A percentile compares a stretch with the other conserved stretches of the same genome.
Conservation (phyloP, 805 yeast species). For the Metschnikowia santaceciliae region DNA sequence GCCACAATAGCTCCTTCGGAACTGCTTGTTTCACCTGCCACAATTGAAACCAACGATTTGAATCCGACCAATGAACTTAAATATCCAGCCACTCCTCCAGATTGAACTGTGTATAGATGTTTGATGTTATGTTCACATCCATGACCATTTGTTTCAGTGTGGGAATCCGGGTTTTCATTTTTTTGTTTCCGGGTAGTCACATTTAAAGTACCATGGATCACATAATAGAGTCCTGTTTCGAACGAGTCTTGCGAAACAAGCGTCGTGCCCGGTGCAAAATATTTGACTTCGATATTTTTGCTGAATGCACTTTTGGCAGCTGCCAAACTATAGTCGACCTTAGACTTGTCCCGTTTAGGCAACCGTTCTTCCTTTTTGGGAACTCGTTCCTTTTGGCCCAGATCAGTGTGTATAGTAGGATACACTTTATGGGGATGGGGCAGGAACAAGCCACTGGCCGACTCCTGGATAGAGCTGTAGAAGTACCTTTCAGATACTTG, state of each 20-base stretch:
- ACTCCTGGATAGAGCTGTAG: conserved; percentile 20
- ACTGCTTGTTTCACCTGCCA: background rate
- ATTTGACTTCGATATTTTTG: conserved; percentile 53
- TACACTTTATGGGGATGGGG: conserved; percentile 23
- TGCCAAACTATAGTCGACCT: conserved; percentile 38
- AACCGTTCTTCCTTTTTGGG: background rate
- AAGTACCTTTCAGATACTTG: conserved; percentile 12
- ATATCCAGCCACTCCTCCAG: conserved; percentile 88
- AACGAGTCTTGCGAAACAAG: conserved; percentile 62
- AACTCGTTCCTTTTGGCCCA: background rate
- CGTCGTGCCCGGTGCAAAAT: conserved; percentile 48
- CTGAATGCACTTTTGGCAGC: conserved; percentile 56
- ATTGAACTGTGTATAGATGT: conserved; percentile 52
- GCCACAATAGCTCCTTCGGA: conserved; percentile 54
- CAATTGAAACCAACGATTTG: conserved; percentile 67
- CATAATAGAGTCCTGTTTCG: conserved; percentile 73
- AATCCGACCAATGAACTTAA: conserved; percentile 76
- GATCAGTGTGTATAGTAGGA: conserved; percentile 25
- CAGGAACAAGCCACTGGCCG: background rate
- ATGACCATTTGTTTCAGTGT: no score
- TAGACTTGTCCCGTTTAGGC: background rate
- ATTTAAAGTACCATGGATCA: conserved; percentile 73
- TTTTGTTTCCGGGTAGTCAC: conserved; percentile 29
- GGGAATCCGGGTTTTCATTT: conserved; percentile 1
- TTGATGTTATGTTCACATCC: conserved; percentile 15